Base-by-base conservation (phyloP, 2,329 filamentous ascomycete genomes). In the Hypoxylon sp. region DNA sequence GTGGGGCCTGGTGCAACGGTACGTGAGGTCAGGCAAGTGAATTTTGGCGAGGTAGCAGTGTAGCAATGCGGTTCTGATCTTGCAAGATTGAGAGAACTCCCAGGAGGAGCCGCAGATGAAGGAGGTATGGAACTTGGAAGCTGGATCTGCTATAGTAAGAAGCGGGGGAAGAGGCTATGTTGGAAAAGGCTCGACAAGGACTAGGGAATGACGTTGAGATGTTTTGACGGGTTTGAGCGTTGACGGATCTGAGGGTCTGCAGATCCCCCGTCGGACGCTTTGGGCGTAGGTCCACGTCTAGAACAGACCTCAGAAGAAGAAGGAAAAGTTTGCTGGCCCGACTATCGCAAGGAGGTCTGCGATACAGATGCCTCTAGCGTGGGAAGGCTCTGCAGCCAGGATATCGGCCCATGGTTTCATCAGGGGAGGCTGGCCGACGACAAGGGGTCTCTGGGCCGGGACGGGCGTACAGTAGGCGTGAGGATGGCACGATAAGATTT, bases 381-480 rank as follows among this genome's bases (percentile, higher is more conserved):
- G 56, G 59, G 58, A 64, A 50, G 51, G 62, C 50, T 63, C 61
- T 67, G 61, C 58, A 62, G 63, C 68, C 68, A 67, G 68, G 68
- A 67, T 69, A 62, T 57, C 63, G 69, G 66, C 68, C 69, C 67
- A 63, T 64, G 64, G 69, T 71, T 71, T 71, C 69, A 71, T 71
- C 65, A 69, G 59, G 66, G 66, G 65, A 62, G 55, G 63, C 59
- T 66, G 61, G 63, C 53, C 60, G 63, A 52, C 49, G 62, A 65
- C 67, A 66, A 57, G 67, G n/a, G 69, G 46, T 42, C 54, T 37
- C 38, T 52, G 61, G n/a, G n/a, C 47, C 60, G 59, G 63, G 66
- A 57, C 53, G 56, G 48, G 38, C 52, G 55, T 63, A 62, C 64
- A 47, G 58, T 55, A 55, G 48, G 38, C 52, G 55, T 63, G 63